phyloP scores from a whole-genome alignment of 768 basidiomycete genomes.

The Lactarius pseudohatsudake region DNA sequence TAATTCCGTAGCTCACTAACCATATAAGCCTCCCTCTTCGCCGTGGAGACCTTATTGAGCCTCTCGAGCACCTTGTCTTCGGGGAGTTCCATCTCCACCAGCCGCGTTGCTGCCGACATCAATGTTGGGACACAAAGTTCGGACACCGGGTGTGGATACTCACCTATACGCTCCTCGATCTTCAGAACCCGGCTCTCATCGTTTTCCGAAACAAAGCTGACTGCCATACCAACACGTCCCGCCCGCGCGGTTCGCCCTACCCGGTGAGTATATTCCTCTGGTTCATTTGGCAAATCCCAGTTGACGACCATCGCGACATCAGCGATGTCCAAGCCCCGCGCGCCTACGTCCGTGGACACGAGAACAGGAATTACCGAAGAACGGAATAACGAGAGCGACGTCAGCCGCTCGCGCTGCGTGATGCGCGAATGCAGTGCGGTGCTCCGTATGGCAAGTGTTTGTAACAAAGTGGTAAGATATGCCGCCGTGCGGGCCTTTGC shows the following conservation, averaged over 20 bases:
- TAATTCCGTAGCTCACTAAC: conserved; percentile 45
- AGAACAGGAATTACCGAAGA: conserved; percentile 86
- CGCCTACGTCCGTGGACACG: conserved; percentile 93
- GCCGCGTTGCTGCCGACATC: conserved; percentile 47
- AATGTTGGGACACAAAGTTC: conserved; percentile 1
- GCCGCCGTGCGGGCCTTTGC: conserved; percentile 83
- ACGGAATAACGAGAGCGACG: conserved; percentile 83
- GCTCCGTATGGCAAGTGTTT: conserved; percentile 76
- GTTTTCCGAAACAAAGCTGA: conserved; percentile 93
- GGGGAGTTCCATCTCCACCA: conserved; percentile 71
- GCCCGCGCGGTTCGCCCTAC: conserved; percentile 92
- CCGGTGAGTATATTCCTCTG: conserved; percentile 95
- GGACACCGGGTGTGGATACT: conserved; percentile 35
- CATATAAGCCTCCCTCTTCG: conserved; percentile 93
- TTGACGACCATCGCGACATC: conserved; percentile 96
- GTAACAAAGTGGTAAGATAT: conserved; percentile 78
- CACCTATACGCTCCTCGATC: conserved; percentile 87
- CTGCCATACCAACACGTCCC: conserved; percentile 83
- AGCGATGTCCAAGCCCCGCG: conserved; percentile 93
- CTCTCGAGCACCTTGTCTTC: conserved; percentile 82
- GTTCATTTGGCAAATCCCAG: conserved; percentile 89
- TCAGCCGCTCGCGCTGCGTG: conserved; percentile 85
- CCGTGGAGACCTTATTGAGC: conserved; percentile 86
- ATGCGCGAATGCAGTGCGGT: conserved; percentile 92
- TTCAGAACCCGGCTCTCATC: conserved; percentile 82